Conservation (phyloP, 345 rosid species). For the Aurinia saxatilis region DNA sequence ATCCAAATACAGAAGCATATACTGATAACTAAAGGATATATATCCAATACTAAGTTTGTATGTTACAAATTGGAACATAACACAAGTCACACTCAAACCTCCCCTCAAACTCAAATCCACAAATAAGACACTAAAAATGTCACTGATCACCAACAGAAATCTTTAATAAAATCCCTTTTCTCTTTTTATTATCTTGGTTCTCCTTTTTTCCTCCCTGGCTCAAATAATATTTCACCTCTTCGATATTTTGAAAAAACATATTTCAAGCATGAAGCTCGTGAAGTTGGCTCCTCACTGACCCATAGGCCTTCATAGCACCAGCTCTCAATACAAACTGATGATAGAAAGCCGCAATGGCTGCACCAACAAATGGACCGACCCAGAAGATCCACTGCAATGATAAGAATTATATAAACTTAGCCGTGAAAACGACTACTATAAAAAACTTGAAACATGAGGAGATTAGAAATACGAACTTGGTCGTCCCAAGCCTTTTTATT, state of each 20-base stretch:
- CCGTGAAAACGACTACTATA: not conserved
- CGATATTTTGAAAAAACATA: not conserved
- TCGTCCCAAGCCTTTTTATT: slow-evolving; percentile 57
- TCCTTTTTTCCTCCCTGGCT: not conserved
- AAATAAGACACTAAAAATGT: slow-evolving; percentile 3
- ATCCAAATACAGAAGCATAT: not conserved
- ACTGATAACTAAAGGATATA: not conserved
- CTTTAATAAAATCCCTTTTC: not conserved
- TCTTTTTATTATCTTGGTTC: not conserved
- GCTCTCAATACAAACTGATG: slow-evolving; percentile 82
- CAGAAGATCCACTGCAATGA: slow-evolving; percentile 68
- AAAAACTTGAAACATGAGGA: too few relatives aligned
- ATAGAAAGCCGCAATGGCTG: slow-evolving; percentile 84
- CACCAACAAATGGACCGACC: slow-evolving; percentile 88
- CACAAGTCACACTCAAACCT: slow-evolving; percentile 9
- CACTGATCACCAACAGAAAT: not conserved
- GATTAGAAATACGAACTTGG: slow-evolving; percentile 34
- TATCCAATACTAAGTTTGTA: not conserved
- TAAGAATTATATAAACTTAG: not conserved
- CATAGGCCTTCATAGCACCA: slow-evolving; percentile 71
- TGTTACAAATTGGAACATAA: not conserved
- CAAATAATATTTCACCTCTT: slow-evolving; percentile 9
- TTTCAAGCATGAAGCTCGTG: slow-evolving; percentile 35
- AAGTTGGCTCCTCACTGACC: slow-evolving; percentile 79
- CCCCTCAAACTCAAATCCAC: slow-evolving; percentile 19